phyloP scores from a whole-genome alignment of 345 rosid species.

The Pelargonium nanum region DNA sequence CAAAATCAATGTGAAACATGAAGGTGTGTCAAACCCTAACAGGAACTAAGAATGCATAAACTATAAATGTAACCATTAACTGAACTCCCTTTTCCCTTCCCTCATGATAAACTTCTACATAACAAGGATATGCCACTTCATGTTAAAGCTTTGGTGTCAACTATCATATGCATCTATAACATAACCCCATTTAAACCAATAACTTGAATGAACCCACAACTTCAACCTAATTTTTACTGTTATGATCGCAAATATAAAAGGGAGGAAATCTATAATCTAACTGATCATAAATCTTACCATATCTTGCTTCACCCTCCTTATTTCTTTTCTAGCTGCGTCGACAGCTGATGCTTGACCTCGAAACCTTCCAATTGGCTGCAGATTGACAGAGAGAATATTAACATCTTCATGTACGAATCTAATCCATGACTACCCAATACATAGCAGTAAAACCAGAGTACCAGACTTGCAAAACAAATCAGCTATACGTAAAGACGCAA shows the following conservation, averaged over 20 bases:
- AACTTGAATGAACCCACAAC: no score
- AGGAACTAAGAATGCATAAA: no score
- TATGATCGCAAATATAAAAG: no score
- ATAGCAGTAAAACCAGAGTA: background rate
- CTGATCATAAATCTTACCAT: conserved; percentile 42
- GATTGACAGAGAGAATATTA: conserved; percentile 14
- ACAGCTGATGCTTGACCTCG: conserved; percentile 94
- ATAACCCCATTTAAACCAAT: no score
- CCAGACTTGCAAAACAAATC: background rate
- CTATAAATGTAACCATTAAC: no score
- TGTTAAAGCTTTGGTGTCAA: no score
- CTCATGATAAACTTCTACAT: no score
- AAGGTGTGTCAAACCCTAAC: no score
- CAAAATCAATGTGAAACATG: no score
- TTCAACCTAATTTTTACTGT: no score
- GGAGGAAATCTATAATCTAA: conserved; percentile 1
- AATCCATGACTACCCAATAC: background rate
- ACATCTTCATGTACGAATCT: background rate
- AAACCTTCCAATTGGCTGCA: conserved; percentile 85
- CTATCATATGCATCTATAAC: background rate
- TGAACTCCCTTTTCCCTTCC: no score
- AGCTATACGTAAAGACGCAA: background rate
- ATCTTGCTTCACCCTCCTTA: conserved; percentile 53
- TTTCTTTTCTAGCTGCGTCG: conserved; percentile 65
- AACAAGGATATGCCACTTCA: no score